Evolutionary conservation across 2,329 filamentous ascomycete genomes (phyloP).

Genomic region (Botryosphaeria dothidea): DNA sequence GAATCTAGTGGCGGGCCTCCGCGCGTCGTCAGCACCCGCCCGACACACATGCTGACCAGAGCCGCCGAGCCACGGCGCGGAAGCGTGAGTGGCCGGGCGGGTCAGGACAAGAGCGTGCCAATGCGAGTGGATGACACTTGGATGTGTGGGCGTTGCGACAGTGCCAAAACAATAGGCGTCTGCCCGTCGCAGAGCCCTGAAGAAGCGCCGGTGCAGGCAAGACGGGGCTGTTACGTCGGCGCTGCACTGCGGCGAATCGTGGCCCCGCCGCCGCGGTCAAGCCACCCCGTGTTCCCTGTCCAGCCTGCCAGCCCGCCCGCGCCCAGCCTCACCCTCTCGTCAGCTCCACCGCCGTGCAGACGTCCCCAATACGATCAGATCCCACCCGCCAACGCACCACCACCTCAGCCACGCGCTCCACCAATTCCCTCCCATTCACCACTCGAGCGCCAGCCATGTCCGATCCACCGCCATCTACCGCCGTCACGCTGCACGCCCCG

Average conservation of each 20-base stretch:
- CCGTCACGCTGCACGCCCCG: conserved; percentile 20
- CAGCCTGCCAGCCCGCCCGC: no score
- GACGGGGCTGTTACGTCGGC: no score
- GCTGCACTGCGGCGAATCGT: background rate
- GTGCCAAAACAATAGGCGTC: background rate
- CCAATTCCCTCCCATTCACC: background rate
- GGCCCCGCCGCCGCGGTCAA: no score
- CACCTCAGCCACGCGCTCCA: background rate
- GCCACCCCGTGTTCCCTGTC: no score
- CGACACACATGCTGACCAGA: background rate
- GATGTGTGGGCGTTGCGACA: background rate
- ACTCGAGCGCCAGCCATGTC: background rate
- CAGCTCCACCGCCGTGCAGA: no score
- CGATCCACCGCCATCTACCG: background rate
- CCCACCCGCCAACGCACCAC: background rate
- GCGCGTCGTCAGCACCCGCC: conserved; percentile 14
- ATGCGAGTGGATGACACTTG: background rate
- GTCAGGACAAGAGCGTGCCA: background rate
- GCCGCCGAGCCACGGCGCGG: background rate
- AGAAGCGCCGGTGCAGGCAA: no score
- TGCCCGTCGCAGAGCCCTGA: background rate
- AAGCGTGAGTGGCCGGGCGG: background rate
- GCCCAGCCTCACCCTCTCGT: no score
- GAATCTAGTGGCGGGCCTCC: background rate
- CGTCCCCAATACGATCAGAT: background rate